Percentiles rank a stretch among this genome's conserved stretches.
These are phyloP conservation scores for Lithocarpus polystachyus DNA, from an alignment of 306 rosid genomes.

Conservation along the genomic window DNA sequence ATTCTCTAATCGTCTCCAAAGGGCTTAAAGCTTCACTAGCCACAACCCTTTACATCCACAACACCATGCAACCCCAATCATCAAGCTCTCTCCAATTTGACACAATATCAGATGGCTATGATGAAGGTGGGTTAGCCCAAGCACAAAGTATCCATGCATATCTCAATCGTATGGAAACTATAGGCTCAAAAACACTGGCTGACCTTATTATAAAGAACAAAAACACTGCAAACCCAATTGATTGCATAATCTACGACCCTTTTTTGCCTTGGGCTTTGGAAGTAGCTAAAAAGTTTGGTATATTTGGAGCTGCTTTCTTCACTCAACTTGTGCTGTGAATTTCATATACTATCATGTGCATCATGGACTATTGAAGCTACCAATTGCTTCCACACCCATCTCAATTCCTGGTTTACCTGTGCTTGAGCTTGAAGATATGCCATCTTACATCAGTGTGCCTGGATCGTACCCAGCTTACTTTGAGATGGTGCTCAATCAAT, in stretches of 20 bases:
- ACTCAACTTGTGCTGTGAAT: constrained; percentile 56
- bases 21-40: constrained; percentile 42
- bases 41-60: constrained; percentile 47
- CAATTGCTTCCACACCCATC: constrained; percentile 27
- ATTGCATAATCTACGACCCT: constrained; percentile 52
- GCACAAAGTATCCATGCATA: constrained; percentile 32
- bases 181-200: constrained; percentile 37
- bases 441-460: constrained; percentile 38
- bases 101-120: constrained; percentile 64
- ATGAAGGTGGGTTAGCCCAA: constrained; percentile 48
- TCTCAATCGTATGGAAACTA: constrained; percentile 28
- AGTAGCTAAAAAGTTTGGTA: constrained; percentile 48
- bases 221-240: constrained; percentile 28
- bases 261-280: constrained; percentile 49
- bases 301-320: constrained; percentile 46
- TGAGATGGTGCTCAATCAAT: constrained; percentile 49
- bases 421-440: constrained; percentile 47
- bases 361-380: constrained; percentile 37
- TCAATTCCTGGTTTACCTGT: constrained; percentile 42
- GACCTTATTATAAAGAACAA: constrained; percentile 40
- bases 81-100: constrained; percentile 35
- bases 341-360: constrained; percentile 34
- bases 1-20: constrained; percentile 35
- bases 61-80: constrained; percentile 35
- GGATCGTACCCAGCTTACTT: constrained; percentile 53